Conservation (phyloP, 2,329 filamentous ascomycete species). For the Gaeumannomyces sp. region DNA sequence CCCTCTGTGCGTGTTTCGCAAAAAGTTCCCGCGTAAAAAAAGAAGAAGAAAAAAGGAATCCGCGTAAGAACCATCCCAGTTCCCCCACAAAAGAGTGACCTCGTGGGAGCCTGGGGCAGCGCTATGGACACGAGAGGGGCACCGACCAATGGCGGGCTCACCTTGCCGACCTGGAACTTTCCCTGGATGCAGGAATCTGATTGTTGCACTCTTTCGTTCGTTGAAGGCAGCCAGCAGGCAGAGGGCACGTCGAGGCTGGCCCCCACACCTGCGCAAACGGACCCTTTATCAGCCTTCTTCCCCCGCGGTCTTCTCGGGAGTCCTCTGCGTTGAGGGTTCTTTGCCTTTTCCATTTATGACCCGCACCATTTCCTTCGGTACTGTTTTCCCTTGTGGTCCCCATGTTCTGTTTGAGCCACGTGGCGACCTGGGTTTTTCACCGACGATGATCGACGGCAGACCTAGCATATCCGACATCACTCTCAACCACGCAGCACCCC, state of each 20-base stretch:
- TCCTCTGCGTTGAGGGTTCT: neutral
- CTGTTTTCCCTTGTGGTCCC: too few relatives aligned
- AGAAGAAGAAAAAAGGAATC: neutral
- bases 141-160: neutral
- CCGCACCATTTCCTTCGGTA: neutral
- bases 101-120: neutral
- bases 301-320: neutral
- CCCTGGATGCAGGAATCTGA: neutral
- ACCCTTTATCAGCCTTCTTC: neutral
- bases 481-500: neutral
- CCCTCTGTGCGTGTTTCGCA: neutral
- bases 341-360: neutral
- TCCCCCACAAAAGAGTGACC: neutral
- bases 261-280: neutral
- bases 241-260: neutral
- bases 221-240: neutral
- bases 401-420: neutral
- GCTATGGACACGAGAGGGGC: neutral
- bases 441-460: neutral
- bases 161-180: neutral
- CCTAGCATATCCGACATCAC: neutral
- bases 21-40: neutral
- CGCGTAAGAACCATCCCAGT: neutral
- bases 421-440: neutral
- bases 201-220: neutral